Percentiles rank a stretch among this genome's conserved stretches.
Evolutionary conservation across 495 filamentous ascomycete species (phyloP).

Genomic region (Chaetomidium leptoderma): DNA sequence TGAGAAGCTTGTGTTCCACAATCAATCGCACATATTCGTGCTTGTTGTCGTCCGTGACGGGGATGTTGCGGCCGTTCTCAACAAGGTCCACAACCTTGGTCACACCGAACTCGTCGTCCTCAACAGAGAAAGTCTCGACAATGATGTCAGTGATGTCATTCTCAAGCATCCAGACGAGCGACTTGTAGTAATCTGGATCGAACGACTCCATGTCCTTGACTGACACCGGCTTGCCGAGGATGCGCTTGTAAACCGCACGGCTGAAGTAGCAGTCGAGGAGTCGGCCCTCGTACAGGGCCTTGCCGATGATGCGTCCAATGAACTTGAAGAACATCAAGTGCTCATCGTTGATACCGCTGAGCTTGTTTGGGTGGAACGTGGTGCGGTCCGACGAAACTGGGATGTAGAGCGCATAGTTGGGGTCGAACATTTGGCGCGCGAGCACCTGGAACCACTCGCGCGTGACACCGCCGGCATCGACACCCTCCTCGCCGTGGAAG

Average conservation of each 20-base stretch:
- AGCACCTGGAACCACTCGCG: slow-evolving; percentile 99
- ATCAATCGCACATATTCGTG: slow-evolving; percentile 91
- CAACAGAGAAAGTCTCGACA: slow-evolving; percentile 92
- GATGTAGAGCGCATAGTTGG: slow-evolving; percentile 92
- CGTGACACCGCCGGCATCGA: slow-evolving; percentile 96
- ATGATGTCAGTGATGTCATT: slow-evolving; percentile 99
- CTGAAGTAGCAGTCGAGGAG: slow-evolving; percentile 99
- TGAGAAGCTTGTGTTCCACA: slow-evolving; percentile 87
- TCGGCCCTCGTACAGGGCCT: slow-evolving; percentile 93
- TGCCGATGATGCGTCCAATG: slow-evolving; percentile 97
- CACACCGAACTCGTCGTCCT: slow-evolving; percentile 89
- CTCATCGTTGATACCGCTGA: slow-evolving; percentile 90
- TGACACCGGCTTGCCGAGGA: slow-evolving; percentile 88
- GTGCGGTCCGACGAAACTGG: slow-evolving; percentile 97
- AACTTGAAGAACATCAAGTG: slow-evolving; percentile 99
- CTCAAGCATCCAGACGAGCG: slow-evolving; percentile 96
- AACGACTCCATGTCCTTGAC: slow-evolving; percentile 99
- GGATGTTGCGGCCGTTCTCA: slow-evolving; percentile 80
- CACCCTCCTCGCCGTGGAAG: slow-evolving; percentile 95
- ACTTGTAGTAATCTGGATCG: slow-evolving; percentile 98
- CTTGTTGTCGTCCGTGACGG: slow-evolving; percentile 97
- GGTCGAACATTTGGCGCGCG: slow-evolving; percentile 97
- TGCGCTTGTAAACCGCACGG: slow-evolving; percentile 95
- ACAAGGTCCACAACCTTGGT: slow-evolving; percentile 82
- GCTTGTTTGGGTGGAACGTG: slow-evolving; percentile 95